Base-by-base conservation (phyloP, 345 rosid genomes). In the Rhizophora apiculata region DNA sequence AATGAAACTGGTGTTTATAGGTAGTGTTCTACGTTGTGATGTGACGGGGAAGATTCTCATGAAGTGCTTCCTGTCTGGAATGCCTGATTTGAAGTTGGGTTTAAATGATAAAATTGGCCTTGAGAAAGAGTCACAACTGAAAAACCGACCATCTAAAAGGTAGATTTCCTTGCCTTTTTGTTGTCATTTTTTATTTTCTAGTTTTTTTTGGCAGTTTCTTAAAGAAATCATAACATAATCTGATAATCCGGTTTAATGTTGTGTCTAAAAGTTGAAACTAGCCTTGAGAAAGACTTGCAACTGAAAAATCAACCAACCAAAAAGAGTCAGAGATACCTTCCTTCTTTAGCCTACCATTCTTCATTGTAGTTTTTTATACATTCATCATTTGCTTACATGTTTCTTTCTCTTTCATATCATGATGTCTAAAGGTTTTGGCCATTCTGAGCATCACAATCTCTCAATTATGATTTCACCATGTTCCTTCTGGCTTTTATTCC, bases 31-130 rank as follows among this genome's bases (percentile, higher is more conserved):
- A 31, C 95, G 96, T 27, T 96, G 99, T 80, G 99, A 96, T 81
- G 99, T 92, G 71, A 92, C 96, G 19, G 98, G 99, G 60, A 96
- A 96, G 86, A 79, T 96, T 67, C 87, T 92, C 62, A 92, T 96
- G 99, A 96, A 95, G 84, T 95, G 99, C 79, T 92, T 96, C 79
- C 95, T 96, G 62, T 92, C 97, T 66, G 99, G 98, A 84, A 96
- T 96, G 99, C 99, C 98, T 79, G 99, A 96, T 85, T 73, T 96
- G 83, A 96, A 96, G 81, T 79, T 96, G 92, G 99, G 98, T 18
- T 88, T 96, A 77, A 94, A 94, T 80, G 98, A 91, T 84, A 94
- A 94, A 82, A 92, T 94, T 87, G 98, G 98, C 73, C 96, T 94
- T 29, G 98, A 94, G 84, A 94, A 94, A 78, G 99, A 96, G 80